Evolutionary conservation across 805 yeast genomes (phyloP), one percentile per base, ranked within the genome.

Genomic region (Yueomyces sp.): DNA sequence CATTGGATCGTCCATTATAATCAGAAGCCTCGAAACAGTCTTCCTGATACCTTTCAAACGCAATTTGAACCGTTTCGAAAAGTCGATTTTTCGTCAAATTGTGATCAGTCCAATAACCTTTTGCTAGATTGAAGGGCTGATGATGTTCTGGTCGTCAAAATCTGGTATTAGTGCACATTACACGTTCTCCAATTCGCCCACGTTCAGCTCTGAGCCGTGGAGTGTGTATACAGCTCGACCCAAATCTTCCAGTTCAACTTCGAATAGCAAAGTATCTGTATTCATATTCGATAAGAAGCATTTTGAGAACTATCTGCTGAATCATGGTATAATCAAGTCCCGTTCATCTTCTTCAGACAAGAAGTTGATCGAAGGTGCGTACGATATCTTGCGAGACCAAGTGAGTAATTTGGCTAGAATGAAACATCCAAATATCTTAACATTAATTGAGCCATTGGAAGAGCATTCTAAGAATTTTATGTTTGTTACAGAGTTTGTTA

Each of bases 371-470:
- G 58, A 77, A 41, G 78, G 73, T 38, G 92, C 88, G 40, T 81
- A 77, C 51, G 81, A 76, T 39, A 68, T 81, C 26, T 65, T 92
- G 41, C 73, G 77, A 52, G 64, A 66, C 29, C 92, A 87, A 52
- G 81, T 86, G 2, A 64, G 76, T 27, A 80, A 81, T 48, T 64
- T 88, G 56, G 76, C 94, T 19, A 83, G 81, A 56, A 67, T 92
- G 52, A 82, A 87, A 51, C 99, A 92, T 59, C 98, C 99, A 0
- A 80, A 86, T 49, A 70, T 92, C 29, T 64, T 92, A 40, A 79
- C 87, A 1, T 70, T 92, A 2, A 75, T 85, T 36, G 98, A 94
- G 58, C 95, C 94, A 0, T 62, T 88, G 48, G 97, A 92, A 60
- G 94, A 87, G 51, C 83, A 90, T 36, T 80, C 81, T 50, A 73